Evolutionary conservation across 2,329 filamentous ascomycete species (phyloP), one percentile per base, ranked within the genome.

Genomic region (Salinomyces thailandicus): DNA sequence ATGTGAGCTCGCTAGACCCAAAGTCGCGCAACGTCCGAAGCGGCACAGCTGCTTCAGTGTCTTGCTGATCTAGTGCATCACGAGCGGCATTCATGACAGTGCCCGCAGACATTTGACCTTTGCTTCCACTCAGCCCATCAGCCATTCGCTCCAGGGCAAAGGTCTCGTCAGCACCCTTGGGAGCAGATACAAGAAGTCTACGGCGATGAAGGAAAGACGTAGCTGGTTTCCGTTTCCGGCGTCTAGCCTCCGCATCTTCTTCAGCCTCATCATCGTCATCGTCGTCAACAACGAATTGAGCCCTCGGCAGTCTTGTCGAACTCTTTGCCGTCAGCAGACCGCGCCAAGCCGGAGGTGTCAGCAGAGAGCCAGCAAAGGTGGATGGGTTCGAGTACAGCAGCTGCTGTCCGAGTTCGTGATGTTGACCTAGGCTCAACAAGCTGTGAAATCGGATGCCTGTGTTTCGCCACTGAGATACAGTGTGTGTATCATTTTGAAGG

Each of bases 211-310:
- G 13, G 19, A 30, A 30, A 16, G 14, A 8, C 11, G 11, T 13
- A 15, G 27, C 3, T 16, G 27, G 27, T 15, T 14, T 30, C n/a
- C 31, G 5, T 12, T 12, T 9, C 19, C 5, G 5, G 18, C n/a
- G n/a, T n/a, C n/a, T n/a, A n/a, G n/a, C n/a, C n/a, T n/a, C n/a
- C n/a, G n/a, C n/a, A 5, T 24, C 13, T 16, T 15, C 22, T 12
- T 7, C 29, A 4, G 18, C 33, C 9, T 16, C 8, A 5, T 22
- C 27, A 12, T 28, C 22, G 11, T 30, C 17, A 15, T 44, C 38
- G 22, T 44, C 43, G 17, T 44, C 46, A 18, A 49, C 29, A 3
- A 54, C 45, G 13, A 45, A 45, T 17, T 28, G 30, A 4, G 44
- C 41, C 12, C 37, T 36, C 12, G 13, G 33, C 14, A 49, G 11